phyloP scores from a whole-genome alignment of 2,329 filamentous ascomycete genomes.

The Akanthomyces muscarius region DNA sequence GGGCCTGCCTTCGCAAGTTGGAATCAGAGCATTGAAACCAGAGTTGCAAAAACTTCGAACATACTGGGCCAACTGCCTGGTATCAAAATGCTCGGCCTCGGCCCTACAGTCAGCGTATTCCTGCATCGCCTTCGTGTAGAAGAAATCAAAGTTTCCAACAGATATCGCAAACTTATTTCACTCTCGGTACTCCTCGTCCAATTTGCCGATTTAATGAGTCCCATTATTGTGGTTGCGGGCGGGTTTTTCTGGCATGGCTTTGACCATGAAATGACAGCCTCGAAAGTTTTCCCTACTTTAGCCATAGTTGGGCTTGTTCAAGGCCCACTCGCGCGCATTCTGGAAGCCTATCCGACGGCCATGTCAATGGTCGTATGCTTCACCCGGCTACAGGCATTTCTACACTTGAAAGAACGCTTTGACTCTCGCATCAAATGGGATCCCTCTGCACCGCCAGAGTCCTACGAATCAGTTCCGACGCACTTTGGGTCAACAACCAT shows the following conservation, averaged over 20 bases:
- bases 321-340: conserved; percentile 28
- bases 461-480: too few relatives aligned
- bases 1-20: conserved; percentile 23
- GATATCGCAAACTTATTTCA: neutral
- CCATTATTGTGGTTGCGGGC: neutral
- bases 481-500: neutral
- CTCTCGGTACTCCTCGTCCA: neutral
- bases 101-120: neutral
- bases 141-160: neutral
- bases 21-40: conserved; percentile 35
- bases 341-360: conserved; percentile 31
- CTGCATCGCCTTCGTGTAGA: neutral
- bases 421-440: neutral
- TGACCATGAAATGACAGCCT: neutral
- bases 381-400: conserved; percentile 34
- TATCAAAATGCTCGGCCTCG: conserved; percentile 41
- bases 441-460: too few relatives aligned
- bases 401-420: conserved; percentile 19
- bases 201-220: neutral
- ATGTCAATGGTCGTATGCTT: conserved; percentile 32
- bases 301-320: neutral
- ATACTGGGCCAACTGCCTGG: conserved; percentile 39
- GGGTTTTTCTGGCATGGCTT: conserved; percentile 2
- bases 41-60: conserved; percentile 36
- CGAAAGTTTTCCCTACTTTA: neutral